A percentile compares a stretch with the other conserved stretches of the same genome.
Evolutionary conservation across 768 basidiomycete genomes (phyloP).

Genomic region (Agaricus blazei): DNA sequence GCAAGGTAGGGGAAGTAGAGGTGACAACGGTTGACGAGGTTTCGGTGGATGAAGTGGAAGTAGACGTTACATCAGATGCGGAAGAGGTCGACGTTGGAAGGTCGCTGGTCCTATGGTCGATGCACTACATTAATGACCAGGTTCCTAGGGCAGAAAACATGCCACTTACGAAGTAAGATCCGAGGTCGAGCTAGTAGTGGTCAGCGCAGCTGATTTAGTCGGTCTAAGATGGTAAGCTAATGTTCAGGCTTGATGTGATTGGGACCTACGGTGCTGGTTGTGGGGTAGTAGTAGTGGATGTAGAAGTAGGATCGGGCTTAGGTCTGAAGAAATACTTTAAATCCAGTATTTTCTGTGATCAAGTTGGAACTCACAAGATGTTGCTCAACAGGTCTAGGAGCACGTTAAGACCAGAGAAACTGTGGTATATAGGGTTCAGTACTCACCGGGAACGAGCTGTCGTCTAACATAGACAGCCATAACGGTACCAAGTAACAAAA

Average conservation of each 20-base stretch:
- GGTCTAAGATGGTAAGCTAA: not conserved
- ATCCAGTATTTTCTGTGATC: too few species aligned
- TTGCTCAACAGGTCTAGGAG: not conserved
- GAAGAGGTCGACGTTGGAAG: not conserved
- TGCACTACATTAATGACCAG: not conserved
- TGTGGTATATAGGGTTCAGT: not conserved
- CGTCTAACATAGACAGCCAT: slow-evolving; percentile 13
- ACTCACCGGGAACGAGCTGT: slow-evolving; percentile 14
- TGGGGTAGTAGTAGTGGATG: not conserved
- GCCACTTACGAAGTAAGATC: not conserved
- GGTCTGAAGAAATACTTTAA: not conserved
- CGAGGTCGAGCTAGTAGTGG: not conserved
- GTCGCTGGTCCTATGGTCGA: too few species aligned
- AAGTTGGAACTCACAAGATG: not conserved
- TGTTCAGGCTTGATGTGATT: not conserved
- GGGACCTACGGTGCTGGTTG: not conserved
- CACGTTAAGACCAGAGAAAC: not conserved
- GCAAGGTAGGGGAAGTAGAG: not conserved
- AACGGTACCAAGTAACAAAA: not conserved
- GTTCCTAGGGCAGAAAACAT: not conserved
- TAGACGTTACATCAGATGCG: not conserved
- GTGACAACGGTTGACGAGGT: not conserved
- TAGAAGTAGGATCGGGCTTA: not conserved
- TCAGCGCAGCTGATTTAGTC: slow-evolving; percentile 9
- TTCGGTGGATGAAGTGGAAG: not conserved